These are phyloP conservation scores for Phytophthora pluvialis DNA, from an alignment of 352 stramenopile genomes.

Conservation along the genomic window DNA sequence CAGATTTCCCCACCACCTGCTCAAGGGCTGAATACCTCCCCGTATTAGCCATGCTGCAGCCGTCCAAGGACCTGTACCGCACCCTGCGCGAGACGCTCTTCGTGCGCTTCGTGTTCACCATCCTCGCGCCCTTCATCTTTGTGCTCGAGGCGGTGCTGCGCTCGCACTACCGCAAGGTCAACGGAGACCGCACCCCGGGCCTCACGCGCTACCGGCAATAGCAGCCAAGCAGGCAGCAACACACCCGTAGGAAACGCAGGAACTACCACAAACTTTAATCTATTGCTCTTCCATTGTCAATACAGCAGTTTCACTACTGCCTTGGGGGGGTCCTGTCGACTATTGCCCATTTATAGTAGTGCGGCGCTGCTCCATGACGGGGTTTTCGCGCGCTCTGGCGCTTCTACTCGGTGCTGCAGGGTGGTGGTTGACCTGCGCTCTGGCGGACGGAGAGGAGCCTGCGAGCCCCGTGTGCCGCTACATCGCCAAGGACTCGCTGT, in stretches of 20 bases:
- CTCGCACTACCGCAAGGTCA: slow-evolving; percentile 39
- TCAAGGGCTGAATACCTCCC: not conserved
- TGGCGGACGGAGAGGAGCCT: slow-evolving; percentile 54
- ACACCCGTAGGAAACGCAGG: not conserved
- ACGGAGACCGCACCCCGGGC: slow-evolving; percentile 28
- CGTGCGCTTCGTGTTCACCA: slow-evolving; percentile 29
- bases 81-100: slow-evolving; percentile 35
- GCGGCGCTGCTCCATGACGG: not conserved
- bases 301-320: slow-evolving; percentile 24
- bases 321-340: not conserved
- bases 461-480: slow-evolving; percentile 47
- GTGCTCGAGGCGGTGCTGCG: slow-evolving; percentile 25
- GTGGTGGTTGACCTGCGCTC: slow-evolving; percentile 9
- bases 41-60: slow-evolving; percentile 11
- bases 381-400: not conserved
- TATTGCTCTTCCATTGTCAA: slow-evolving; percentile 4
- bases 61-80: slow-evolving; percentile 24
- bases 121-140: slow-evolving; percentile 34
- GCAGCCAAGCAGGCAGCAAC: slow-evolving; percentile 1
- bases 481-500: slow-evolving; percentile 68
- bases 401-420: not conserved
- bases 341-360: slow-evolving; percentile 22
- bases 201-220: slow-evolving; percentile 37
- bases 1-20: slow-evolving; percentile 6
- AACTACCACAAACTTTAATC: slow-evolving; percentile 15